A percentile compares a stretch with the other conserved stretches of the same genome.
Conservation (phyloP, 805 yeast genomes). For the Starmerella apis region DNA sequence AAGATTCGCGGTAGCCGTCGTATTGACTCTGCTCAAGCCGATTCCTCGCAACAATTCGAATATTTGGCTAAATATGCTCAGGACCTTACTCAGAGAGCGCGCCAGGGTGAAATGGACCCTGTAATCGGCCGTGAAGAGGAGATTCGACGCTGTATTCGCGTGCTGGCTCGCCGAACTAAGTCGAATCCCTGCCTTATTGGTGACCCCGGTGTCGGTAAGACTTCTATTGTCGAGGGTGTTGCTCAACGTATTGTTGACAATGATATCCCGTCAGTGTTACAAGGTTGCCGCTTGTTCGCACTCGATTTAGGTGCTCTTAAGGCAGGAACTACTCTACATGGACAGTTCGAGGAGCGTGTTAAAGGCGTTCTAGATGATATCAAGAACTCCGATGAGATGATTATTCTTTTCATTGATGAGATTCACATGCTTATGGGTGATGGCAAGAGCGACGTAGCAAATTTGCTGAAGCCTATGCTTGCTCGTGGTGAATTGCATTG, state of each 20-base stretch:
- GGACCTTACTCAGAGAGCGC: slow-evolving; percentile 86
- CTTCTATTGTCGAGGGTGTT: slow-evolving; percentile 96
- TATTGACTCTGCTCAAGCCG: slow-evolving; percentile 90
- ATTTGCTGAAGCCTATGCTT: slow-evolving; percentile 89
- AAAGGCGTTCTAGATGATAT: slow-evolving; percentile 94
- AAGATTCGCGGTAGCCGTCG: slow-evolving; percentile 80
- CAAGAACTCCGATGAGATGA: slow-evolving; percentile 74
- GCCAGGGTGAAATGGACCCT: slow-evolving; percentile 92
- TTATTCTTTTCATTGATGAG: slow-evolving; percentile 89
- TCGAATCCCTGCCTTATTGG: slow-evolving; percentile 95
- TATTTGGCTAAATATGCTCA: slow-evolving; percentile 81
- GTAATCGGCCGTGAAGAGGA: slow-evolving; percentile 99
- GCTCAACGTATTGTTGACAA: slow-evolving; percentile 94
- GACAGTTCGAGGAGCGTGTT: slow-evolving; percentile 96
- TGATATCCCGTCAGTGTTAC: slow-evolving; percentile 84
- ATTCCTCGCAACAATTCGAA: slow-evolving; percentile 73
- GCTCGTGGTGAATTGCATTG: slow-evolving; percentile 95
- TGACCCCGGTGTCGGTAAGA: slow-evolving; percentile 99
- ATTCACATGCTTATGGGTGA: slow-evolving; percentile 99
- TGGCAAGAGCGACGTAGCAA: slow-evolving; percentile 95
- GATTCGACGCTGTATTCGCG: slow-evolving; percentile 87
- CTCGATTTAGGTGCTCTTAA: slow-evolving; percentile 92
- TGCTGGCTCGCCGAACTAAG: slow-evolving; percentile 91
- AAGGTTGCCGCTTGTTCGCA: slow-evolving; percentile 70
- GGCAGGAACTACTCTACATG: slow-evolving; percentile 98